phyloP scores from a whole-genome alignment of 108 stramenopile species.

The Fragilaria crotonensis region DNA sequence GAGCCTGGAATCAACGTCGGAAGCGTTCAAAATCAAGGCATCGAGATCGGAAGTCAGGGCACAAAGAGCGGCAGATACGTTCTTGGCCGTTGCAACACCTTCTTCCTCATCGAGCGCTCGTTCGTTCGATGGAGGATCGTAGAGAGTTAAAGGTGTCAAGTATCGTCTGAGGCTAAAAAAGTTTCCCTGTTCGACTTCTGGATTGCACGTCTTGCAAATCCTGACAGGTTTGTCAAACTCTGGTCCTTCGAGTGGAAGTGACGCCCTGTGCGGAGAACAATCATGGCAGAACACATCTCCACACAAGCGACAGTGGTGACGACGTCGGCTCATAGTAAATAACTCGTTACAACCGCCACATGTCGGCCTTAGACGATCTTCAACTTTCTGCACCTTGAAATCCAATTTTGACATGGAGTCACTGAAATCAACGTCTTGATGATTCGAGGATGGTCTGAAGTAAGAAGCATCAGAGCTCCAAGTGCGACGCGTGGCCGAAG shows the following conservation, averaged over 20 bases:
- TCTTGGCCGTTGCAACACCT: conserved; percentile 23
- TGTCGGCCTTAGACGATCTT: conserved; percentile 38
- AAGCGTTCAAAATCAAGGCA: conserved; percentile 34
- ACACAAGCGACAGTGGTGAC: conserved; percentile 93
- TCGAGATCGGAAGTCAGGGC: conserved; percentile 62
- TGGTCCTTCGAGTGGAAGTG: conserved; percentile 57
- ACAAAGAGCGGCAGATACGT: conserved; percentile 64
- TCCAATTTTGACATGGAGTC: conserved; percentile 51
- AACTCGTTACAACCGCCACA: conserved; percentile 46
- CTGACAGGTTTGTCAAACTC: conserved; percentile 67
- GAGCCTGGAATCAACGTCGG: conserved; percentile 30
- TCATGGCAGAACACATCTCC: conserved; percentile 91
- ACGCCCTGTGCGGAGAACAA: conserved; percentile 37
- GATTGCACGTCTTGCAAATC: conserved; percentile 62
- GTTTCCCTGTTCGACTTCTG: conserved; percentile 72
- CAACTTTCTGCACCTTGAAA: conserved; percentile 58
- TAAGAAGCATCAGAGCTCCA: conserved; percentile 16
- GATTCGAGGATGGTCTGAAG: conserved; percentile 10
- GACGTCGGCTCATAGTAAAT: conserved; percentile 65
- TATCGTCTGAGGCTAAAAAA: conserved; percentile 77
- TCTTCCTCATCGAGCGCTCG: conserved; percentile 8
- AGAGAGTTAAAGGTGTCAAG: conserved; percentile 63
- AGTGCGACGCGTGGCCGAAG: neutral
- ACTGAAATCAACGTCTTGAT: conserved; percentile 33
- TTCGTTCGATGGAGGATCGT: conserved; percentile 24